Evolutionary conservation across 345 rosid genomes (phyloP).

Genomic region (Brassica nigra): DNA sequence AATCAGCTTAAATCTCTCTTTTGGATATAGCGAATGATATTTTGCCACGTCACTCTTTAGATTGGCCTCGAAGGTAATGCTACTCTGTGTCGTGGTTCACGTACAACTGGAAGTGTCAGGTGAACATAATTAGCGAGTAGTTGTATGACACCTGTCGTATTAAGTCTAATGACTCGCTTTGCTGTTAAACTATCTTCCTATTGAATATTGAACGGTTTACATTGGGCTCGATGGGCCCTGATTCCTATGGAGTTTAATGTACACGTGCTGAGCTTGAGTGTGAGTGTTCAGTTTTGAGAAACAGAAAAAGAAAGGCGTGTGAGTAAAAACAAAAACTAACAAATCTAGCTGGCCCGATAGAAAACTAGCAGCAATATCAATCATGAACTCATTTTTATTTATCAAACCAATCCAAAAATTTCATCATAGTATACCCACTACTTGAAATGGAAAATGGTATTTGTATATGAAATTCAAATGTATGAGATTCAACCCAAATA

Average conservation of each 20-base stretch:
- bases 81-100: conserved; percentile 27
- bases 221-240: conserved; percentile 33
- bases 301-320: conserved; percentile 13
- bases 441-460: not conserved
- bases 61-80: not conserved
- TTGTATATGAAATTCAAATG: not conserved
- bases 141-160: not conserved
- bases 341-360: conserved; percentile 31
- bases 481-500: not conserved
- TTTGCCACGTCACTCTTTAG: conserved; percentile 19
- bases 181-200: conserved; percentile 7
- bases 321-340: conserved; percentile 25
- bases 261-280: conserved; percentile 22
- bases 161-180: conserved; percentile 4
- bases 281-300: conserved; percentile 23
- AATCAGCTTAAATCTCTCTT: not conserved
- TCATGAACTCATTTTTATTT: not conserved
- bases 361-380: conserved; percentile 23
- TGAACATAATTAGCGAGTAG: not conserved
- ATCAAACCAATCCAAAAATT: not conserved
- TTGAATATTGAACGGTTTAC: conserved; percentile 1
- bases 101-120: conserved; percentile 17
- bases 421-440: not conserved
- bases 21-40: not conserved
- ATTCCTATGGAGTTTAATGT: not conserved